Conservation (phyloP, 108 stramenopile species). For the Cyclostephanos invisitatus region DNA sequence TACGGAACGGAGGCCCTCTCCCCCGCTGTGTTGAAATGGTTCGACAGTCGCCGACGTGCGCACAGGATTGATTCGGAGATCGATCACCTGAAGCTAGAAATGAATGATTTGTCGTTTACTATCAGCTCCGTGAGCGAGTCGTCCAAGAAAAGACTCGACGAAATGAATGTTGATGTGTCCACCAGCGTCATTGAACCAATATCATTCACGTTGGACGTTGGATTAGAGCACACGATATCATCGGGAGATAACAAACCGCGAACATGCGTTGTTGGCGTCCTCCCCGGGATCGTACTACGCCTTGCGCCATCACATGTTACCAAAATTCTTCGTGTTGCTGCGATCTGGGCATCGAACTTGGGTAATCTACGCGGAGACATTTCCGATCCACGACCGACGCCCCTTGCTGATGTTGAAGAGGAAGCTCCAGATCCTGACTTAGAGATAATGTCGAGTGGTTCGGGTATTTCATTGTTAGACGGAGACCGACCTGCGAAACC, state of each 20-base stretch:
- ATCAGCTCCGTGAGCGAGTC: conserved; percentile 40
- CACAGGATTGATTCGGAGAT: conserved; percentile 42
- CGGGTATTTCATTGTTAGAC: conserved; percentile 48
- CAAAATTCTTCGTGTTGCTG: conserved; percentile 56
- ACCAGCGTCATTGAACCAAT: conserved; percentile 77
- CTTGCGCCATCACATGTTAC: conserved; percentile 62
- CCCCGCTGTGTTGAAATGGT: conserved; percentile 62
- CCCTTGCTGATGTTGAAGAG: conserved; percentile 25
- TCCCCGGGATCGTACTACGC: conserved; percentile 61
- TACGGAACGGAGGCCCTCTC: conserved; percentile 64
- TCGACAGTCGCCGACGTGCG: conserved; percentile 31
- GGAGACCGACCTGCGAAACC: not conserved
- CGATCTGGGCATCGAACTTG: conserved; percentile 60
- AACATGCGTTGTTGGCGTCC: conserved; percentile 69
- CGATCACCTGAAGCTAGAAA: conserved; percentile 55
- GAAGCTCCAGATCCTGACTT: conserved; percentile 39
- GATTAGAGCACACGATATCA: conserved; percentile 54
- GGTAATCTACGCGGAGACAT: conserved; percentile 24
- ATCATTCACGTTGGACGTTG: conserved; percentile 60
- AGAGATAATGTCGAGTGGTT: conserved; percentile 44
- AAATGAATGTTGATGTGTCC: conserved; percentile 55
- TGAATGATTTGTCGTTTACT: conserved; percentile 51
- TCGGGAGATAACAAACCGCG: conserved; percentile 54
- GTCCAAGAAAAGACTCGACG: conserved; percentile 34
- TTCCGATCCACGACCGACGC: not conserved